phyloP scores from a whole-genome alignment of 164 flowering plant genomes.

The Sedum album region DNA sequence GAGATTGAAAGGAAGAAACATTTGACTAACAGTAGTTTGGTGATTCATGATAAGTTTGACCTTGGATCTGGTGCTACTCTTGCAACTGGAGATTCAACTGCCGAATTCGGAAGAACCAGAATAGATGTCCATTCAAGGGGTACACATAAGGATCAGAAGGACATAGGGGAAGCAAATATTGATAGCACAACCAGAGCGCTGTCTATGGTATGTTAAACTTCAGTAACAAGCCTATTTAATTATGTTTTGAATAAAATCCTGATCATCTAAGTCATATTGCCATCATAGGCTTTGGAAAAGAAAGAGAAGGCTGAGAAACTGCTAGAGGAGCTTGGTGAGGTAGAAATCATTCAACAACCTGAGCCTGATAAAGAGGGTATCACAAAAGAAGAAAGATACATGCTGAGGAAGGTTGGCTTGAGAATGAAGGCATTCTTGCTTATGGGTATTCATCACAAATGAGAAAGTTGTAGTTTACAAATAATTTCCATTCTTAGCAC shows the following conservation, averaged over 20 bases:
- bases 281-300: constrained; percentile 56
- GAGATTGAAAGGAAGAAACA: constrained; percentile 13
- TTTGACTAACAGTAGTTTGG: constrained; percentile 8
- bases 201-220: constrained; percentile 40
- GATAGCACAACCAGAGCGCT: constrained; percentile 39
- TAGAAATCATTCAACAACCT: constrained; percentile 27
- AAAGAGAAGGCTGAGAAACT: constrained; percentile 71
- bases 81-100: constrained; percentile 9
- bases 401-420: constrained; percentile 89
- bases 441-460: constrained; percentile 47
- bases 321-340: constrained; percentile 55
- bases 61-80: constrained; percentile 11
- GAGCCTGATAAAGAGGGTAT: constrained; percentile 76
- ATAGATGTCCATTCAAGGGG: constrained; percentile 14
- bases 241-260: background rate
- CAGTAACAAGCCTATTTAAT: background rate
- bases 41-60: constrained; percentile 13
- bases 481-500: background rate
- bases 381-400: constrained; percentile 83
- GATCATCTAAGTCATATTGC: background rate
- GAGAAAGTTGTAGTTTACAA: background rate
- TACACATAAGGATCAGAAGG: constrained; percentile 16
- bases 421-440: constrained; percentile 79
- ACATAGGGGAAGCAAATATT: constrained; percentile 25
- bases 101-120: constrained; percentile 15